Conservation (phyloP, 2,329 filamentous ascomycete genomes). For the Hirsutella rhossiliensis region DNA sequence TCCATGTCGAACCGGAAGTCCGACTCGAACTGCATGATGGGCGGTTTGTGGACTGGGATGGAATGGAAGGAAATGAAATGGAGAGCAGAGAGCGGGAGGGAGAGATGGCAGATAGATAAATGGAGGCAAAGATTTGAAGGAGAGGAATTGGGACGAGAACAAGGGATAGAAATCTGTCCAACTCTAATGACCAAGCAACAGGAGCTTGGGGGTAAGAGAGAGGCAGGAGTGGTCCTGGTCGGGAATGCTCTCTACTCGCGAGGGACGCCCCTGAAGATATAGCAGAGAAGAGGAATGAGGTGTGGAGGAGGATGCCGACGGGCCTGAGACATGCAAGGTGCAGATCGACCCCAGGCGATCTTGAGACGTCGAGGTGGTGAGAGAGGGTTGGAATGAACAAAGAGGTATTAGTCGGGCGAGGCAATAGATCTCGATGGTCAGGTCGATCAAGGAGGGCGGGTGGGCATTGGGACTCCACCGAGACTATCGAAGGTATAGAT, state of each 20-base stretch:
- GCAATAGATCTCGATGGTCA: slow-evolving; percentile 14
- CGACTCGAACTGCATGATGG: slow-evolving; percentile 25
- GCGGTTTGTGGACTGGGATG: not conserved
- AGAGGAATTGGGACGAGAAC: not conserved
- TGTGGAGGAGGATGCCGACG: slow-evolving; percentile 17
- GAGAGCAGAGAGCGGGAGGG: not conserved
- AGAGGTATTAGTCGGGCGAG: slow-evolving; percentile 9
- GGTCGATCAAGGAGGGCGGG: slow-evolving; percentile 10
- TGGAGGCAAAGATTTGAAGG: not conserved
- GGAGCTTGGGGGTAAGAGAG: slow-evolving; percentile 2
- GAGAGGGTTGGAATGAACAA: slow-evolving; percentile 20
- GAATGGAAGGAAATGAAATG: not conserved
- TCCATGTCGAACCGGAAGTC: slow-evolving; percentile 27
- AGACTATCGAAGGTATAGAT: slow-evolving; percentile 12
- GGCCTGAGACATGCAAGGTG: slow-evolving; percentile 21
- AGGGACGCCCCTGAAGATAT: slow-evolving; percentile 29
- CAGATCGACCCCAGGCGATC: slow-evolving; percentile 21
- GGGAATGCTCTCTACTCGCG: slow-evolving; percentile 22
- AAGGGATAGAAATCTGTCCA: not conserved
- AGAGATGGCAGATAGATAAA: not conserved
- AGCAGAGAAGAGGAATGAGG: slow-evolving; percentile 25
- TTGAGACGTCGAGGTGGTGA: slow-evolving; percentile 15
- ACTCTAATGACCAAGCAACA: not conserved
- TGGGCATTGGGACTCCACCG: slow-evolving; percentile 6
- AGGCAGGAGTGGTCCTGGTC: slow-evolving; percentile 14